Evolutionary conservation across 2,329 filamentous ascomycete genomes (phyloP), one percentile per base, ranked within the genome.

Genomic region (Phialophora verrucosa): DNA sequence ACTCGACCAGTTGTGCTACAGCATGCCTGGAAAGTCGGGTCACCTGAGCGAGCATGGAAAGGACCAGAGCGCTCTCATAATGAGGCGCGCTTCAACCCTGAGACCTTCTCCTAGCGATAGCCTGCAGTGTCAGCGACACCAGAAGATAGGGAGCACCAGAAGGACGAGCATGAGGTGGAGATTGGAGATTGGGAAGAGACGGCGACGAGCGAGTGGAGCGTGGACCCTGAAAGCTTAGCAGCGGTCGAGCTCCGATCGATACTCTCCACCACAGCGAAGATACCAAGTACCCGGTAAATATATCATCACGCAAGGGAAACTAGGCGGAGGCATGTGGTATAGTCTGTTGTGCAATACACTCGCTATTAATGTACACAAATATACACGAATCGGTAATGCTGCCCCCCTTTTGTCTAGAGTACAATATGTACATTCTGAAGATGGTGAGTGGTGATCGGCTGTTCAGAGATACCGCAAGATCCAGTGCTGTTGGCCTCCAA

Each of bases 51-150:
- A 70, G 68, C 68, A 70, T 70, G 63, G 63, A 67, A 67, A 49
- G 56, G 60, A 44, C 61, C 59, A 62, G 60, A 64, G 65, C 68
- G 68, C 68, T 70, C 68, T 70, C 68, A 70, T 70, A 68, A 68
- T 68, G 63, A 68, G 66, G 64, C 55, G 59, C 63, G 63, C 54
- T 49, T 53, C 25, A 42, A 27, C 11, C 12, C 23, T 25, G 25
- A 27, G 38, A n/a, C 38, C 38, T 44, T 44, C 14, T 44, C 38
- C 38, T 44, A 8, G 38, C 17, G 38, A 44, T n/a, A 44, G 38
- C 38, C 38, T 44, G 38, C 14, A 1, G 38, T 44, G 38, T 44
- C 38, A 44, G 38, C 5, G 38, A 44, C 7, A 20, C 5, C 38
- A 44, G 38, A 44, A 44, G 38, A 44, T 44, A 44, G 5, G 17